These are phyloP conservation scores for Juncus effusus DNA, from an alignment of 176 grass and related monocot species.

Conservation along the genomic window DNA sequence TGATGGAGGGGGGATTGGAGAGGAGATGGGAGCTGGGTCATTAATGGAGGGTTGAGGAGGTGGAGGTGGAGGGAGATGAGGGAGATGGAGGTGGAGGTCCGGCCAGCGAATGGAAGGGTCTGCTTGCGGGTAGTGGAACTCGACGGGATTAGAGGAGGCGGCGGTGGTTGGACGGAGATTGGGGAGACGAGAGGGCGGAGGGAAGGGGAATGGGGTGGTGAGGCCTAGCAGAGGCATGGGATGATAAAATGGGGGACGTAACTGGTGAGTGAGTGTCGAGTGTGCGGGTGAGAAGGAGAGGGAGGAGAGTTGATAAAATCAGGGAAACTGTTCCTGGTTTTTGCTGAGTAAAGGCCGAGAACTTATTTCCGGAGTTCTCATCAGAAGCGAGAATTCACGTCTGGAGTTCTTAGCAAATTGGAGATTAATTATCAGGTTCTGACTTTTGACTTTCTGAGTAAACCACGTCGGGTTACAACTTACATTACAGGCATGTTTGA, in stretches of 20 bases:
- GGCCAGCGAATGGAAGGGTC: constrained; percentile 85
- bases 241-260: neutral
- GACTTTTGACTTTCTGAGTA: no score
- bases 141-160: constrained; percentile 18
- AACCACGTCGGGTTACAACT: no score
- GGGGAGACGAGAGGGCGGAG: constrained; percentile 22
- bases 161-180: constrained; percentile 30
- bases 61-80: constrained; percentile 41
- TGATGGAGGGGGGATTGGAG: neutral
- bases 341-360: neutral
- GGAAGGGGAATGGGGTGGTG: constrained; percentile 28
- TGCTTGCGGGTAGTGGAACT: constrained; percentile 77
- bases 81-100: constrained; percentile 52
- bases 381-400: no score
- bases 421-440: no score
- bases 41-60: constrained; percentile 22
- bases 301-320: no score
- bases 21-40: constrained; percentile 6
- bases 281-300: no score
- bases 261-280: neutral
- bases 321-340: neutral
- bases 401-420: no score
- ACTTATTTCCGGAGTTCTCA: no score
- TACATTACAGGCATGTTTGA: no score
- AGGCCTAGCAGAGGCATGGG: constrained; percentile 59